phyloP scores from a whole-genome alignment of 805 yeast species.

The Candida gorgasii region DNA sequence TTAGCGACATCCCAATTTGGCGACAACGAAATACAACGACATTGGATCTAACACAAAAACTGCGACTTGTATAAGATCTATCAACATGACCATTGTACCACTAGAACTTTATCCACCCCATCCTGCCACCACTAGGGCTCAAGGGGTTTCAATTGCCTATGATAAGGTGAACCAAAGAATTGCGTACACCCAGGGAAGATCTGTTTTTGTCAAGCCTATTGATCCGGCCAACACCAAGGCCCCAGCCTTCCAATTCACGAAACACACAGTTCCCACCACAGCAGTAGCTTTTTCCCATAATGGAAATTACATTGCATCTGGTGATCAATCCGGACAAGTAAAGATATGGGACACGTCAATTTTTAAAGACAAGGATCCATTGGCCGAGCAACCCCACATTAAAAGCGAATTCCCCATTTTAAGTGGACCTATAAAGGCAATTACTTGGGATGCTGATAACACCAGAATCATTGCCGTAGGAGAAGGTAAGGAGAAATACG shows the following conservation, averaged over 20 bases:
- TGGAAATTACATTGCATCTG: slow-evolving; percentile 88
- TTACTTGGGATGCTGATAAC: slow-evolving; percentile 92
- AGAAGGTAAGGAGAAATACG: slow-evolving; percentile 86
- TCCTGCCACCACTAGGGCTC: slow-evolving; percentile 75
- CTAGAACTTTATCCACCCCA: slow-evolving; percentile 61
- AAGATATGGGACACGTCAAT: slow-evolving; percentile 74
- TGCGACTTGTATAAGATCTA: no score
- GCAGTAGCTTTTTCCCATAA: slow-evolving; percentile 88
- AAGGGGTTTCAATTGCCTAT: slow-evolving; percentile 70
- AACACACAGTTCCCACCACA: slow-evolving; percentile 71
- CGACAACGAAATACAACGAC: no score
- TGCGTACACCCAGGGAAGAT: slow-evolving; percentile 81
- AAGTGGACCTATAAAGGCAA: slow-evolving; percentile 76
- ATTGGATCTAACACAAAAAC: no score
- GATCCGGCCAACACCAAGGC: slow-evolving; percentile 44
- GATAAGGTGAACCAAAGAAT: slow-evolving; percentile 68
- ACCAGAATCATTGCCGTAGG: slow-evolving; percentile 91
- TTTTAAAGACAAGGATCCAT: slow-evolving; percentile 30
- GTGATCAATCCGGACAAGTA: slow-evolving; percentile 87
- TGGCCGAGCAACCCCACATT: slow-evolving; percentile 36
- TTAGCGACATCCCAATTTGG: no score
- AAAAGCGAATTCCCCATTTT: slow-evolving; percentile 83
- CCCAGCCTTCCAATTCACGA: slow-evolving; percentile 62
- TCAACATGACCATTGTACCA: slow-evolving; percentile 20
- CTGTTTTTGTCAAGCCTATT: slow-evolving; percentile 70